Conservation (phyloP, 139 green algal species). For the Tetradesmus lagerheimii region DNA sequence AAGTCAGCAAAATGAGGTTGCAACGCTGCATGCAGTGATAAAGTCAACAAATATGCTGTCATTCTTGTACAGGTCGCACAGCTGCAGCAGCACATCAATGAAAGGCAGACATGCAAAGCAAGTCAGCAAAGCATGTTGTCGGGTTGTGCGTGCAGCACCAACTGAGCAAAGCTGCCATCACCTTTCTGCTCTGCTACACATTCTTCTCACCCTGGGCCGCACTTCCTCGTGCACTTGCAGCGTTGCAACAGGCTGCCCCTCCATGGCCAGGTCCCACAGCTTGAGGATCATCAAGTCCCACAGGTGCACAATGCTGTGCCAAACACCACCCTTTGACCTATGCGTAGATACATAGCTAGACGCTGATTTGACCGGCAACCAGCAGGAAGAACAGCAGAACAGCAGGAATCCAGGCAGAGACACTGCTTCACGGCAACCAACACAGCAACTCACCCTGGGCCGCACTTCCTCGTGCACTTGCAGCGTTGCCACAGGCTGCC, state of each 20-base stretch:
- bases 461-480: slow-evolving; percentile 94
- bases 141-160: too few relatives aligned
- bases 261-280: slow-evolving; percentile 96
- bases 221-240: slow-evolving; percentile 96
- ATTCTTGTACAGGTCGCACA: neutral
- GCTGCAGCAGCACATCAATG: neutral
- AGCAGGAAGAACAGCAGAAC: too few relatives aligned
- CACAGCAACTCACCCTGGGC: slow-evolving; percentile 62
- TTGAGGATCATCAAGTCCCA: slow-evolving; percentile 74
- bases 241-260: slow-evolving; percentile 83
- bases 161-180: too few relatives aligned
- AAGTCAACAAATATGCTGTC: neutral
- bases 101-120: neutral
- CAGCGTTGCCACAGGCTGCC: slow-evolving; percentile 83
- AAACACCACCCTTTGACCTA: too few relatives aligned
- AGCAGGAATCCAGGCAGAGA: too few relatives aligned
- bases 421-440: too few relatives aligned
- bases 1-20: neutral
- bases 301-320: neutral
- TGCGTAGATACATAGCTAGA: too few relatives aligned
- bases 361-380: too few relatives aligned
- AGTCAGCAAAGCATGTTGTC: neutral
- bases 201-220: slow-evolving; percentile 63
- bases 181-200: too few relatives aligned
- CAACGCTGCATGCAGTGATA: too few relatives aligned